These are phyloP conservation scores for Mortierella sp. DNA, from an alignment of 371 early-diverging fungal genomes.

Conservation along the genomic window DNA sequence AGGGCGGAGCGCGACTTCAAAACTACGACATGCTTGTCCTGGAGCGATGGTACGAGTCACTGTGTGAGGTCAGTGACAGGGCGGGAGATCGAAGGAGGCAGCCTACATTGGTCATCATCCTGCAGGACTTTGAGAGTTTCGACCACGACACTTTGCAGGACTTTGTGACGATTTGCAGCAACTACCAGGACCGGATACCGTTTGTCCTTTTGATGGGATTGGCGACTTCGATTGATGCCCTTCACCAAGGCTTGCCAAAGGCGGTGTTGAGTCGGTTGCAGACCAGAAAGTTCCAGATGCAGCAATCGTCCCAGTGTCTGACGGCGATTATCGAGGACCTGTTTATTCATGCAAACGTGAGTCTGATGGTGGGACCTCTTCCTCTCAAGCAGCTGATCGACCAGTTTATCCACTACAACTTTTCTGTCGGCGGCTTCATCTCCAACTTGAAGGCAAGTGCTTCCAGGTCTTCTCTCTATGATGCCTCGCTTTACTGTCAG, in stretches of 20 bases:
- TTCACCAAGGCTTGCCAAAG: conserved; percentile 85
- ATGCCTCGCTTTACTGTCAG: not conserved
- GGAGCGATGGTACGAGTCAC: conserved; percentile 73
- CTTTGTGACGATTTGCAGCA: conserved; percentile 82
- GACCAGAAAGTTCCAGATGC: conserved; percentile 83
- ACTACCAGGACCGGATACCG: conserved; percentile 77
- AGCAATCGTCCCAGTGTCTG: conserved; percentile 82
- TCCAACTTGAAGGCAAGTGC: conserved; percentile 76
- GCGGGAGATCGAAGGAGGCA: not conserved
- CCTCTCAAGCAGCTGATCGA: conserved; percentile 83
- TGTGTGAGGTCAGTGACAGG: conserved; percentile 14
- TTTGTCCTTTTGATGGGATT: conserved; percentile 88
- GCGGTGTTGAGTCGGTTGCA: conserved; percentile 77
- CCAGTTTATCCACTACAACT: conserved; percentile 82
- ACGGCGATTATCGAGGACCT: conserved; percentile 80
- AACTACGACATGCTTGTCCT: conserved; percentile 75
- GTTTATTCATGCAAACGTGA: conserved; percentile 67
- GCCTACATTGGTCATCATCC: conserved; percentile 74
- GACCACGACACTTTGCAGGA: conserved; percentile 78
- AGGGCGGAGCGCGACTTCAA: conserved; percentile 51
- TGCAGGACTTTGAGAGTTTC: conserved; percentile 93
- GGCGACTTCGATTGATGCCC: conserved; percentile 85
- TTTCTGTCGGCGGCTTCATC: conserved; percentile 81
- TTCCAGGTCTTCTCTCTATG: not conserved
- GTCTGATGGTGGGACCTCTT: conserved; percentile 75